Conservation (phyloP, 164 flowering plant genomes). For the Dillenia turbinata region DNA sequence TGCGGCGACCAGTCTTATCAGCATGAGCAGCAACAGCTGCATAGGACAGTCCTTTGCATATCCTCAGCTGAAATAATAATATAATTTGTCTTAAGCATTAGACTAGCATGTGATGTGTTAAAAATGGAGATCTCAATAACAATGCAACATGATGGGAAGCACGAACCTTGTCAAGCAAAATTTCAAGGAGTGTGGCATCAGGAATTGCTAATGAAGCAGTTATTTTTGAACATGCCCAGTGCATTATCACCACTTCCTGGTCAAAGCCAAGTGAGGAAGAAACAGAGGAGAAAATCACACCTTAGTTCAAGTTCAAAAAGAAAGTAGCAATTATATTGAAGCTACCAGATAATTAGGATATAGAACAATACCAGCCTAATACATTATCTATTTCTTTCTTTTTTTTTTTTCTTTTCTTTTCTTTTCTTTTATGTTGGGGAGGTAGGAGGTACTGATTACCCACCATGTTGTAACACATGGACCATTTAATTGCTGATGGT, state of each 20-base stretch:
- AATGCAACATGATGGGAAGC: neutral
- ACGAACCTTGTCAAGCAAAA: slow-evolving; percentile 86
- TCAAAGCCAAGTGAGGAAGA: slow-evolving; percentile 16
- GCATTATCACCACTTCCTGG: slow-evolving; percentile 96
- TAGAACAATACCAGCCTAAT: neutral
- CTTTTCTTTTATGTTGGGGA: no score
- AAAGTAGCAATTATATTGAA: neutral
- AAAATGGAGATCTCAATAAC: no score
- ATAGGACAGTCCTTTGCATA: slow-evolving; percentile 93
- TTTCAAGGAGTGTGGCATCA: slow-evolving; percentile 76
- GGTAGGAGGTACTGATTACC: no score
- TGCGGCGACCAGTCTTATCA: slow-evolving; percentile 78
- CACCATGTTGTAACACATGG: no score
- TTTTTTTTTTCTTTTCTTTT: no score
- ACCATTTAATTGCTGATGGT: no score
- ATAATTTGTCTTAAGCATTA: neutral
- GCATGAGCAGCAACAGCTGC: slow-evolving; percentile 99
- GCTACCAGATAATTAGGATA: neutral
- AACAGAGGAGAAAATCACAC: neutral
- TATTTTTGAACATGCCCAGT: slow-evolving; percentile 96
- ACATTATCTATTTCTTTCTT: no score
- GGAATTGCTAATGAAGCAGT: slow-evolving; percentile 71
- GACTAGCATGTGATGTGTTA: no score
- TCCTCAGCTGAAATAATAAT: slow-evolving; percentile 54
- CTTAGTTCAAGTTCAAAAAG: neutral